phyloP scores from a whole-genome alignment of 139 green algal genomes.

The Limnomonas spitsbergensis region DNA sequence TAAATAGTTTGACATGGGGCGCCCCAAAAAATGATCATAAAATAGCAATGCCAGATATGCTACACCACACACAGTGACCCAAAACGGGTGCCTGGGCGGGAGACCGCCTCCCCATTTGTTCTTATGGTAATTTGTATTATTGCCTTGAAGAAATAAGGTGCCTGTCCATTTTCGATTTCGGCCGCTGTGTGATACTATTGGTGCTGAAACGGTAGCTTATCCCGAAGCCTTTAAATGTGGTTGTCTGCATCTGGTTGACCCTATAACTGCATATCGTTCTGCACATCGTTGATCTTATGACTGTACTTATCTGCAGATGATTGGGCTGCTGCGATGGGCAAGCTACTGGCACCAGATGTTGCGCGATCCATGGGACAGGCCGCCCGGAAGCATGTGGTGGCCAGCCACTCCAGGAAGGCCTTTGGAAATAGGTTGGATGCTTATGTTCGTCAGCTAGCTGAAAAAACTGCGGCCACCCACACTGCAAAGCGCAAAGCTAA shows the following conservation, averaged over 20 bases:
- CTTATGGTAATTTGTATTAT: neutral
- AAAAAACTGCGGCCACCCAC: neutral
- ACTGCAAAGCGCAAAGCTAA: too few relatives aligned
- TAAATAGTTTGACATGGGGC: too few relatives aligned
- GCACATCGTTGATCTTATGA: neutral
- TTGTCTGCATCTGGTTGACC: neutral
- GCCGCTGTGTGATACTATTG: neutral
- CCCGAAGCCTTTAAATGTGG: neutral
- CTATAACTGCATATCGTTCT: neutral
- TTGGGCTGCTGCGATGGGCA: slow-evolving; percentile 26
- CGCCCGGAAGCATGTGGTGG: slow-evolving; percentile 61
- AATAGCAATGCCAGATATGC: too few relatives aligned
- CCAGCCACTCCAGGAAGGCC: slow-evolving; percentile 10
- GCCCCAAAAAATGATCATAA: too few relatives aligned
- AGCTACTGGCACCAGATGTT: slow-evolving; percentile 30
- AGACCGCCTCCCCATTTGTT: too few relatives aligned
- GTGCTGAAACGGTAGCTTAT: neutral
- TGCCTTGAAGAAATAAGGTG: neutral
- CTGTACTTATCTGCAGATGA: slow-evolving; percentile 12
- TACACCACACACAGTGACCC: too few relatives aligned
- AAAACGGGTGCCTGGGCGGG: too few relatives aligned
- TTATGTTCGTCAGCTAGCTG: slow-evolving; percentile 2
- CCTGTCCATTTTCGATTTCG: neutral
- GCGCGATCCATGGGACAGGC: slow-evolving; percentile 50
- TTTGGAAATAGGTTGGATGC: slow-evolving; percentile 15